Conservation (phyloP, 805 yeast genomes). For the Yarrowia hollandica region DNA sequence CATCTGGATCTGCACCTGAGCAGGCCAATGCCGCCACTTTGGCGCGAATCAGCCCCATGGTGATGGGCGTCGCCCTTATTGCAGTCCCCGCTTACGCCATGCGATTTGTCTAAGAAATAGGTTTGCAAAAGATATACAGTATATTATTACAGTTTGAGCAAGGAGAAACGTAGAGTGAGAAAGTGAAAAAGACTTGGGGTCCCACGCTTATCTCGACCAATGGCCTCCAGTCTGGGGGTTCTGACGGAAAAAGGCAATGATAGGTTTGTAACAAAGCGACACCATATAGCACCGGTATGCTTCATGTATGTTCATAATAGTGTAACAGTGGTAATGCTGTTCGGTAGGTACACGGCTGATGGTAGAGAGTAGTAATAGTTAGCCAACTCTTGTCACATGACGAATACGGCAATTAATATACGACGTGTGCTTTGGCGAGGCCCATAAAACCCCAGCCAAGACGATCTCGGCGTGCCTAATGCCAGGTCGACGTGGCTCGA, state of each 20-base stretch:
- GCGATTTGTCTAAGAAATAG: conserved; percentile 1
- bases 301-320: too few relatives aligned
- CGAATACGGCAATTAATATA: too few relatives aligned
- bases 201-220: conserved; percentile 17
- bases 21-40: conserved; percentile 23
- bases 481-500: not conserved
- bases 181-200: not conserved
- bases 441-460: conserved; percentile 13
- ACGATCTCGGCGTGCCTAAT: not conserved
- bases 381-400: too few relatives aligned
- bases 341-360: not conserved
- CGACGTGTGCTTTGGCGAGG: too few relatives aligned
- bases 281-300: not conserved
- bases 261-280: conserved; percentile 3
- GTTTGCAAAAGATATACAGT: not conserved
- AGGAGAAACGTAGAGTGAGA: conserved; percentile 15
- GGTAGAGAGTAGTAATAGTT: too few relatives aligned
- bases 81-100: conserved; percentile 1
- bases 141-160: conserved; percentile 3
- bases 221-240: not conserved
- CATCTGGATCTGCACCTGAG: conserved; percentile 7
- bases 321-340: not conserved
- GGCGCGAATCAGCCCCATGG: conserved; percentile 27
- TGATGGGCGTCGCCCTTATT: conserved; percentile 10
- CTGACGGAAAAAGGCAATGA: conserved; percentile 14